Evolutionary conservation across 495 filamentous ascomycete species (phyloP), one percentile per base, ranked within the genome.

Genomic region (Barbatosphaeria neglecta): DNA sequence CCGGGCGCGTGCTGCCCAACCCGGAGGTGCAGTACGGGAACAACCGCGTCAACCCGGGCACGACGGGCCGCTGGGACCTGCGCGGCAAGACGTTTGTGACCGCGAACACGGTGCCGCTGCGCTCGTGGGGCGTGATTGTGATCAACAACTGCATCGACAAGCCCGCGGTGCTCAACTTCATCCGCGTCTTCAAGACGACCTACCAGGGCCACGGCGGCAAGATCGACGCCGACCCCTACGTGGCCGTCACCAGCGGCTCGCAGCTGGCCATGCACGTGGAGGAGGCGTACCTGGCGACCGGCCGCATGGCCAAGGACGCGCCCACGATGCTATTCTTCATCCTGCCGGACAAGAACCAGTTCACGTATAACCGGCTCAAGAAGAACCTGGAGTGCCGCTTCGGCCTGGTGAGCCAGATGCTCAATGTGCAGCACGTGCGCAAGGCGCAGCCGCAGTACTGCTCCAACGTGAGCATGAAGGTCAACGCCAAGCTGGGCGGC

Each of bases 401-500:
- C 48, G 87, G 83, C 16, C 67, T 87, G 45, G 70, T 83, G 9
- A 84, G 87, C 6, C 90, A 97, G 59, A 62, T 74, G 56, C 4
- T 95, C 6, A 81, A 84, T 52, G 61, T 66, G 11, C 54, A 50
- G 0, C 80, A 89, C 46, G 84, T 87, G 11, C 49, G 56, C 5
- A 82, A 78, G 51, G 68, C 65, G 19, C 68, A 80, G 15, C 66
- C 67, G 1, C 90, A 97, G 61, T 95, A 95, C 63, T 74, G 79
- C 49, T 90, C 84, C 2, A 96, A 96, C 55, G 84, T 95, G 22
- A 69, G 76, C 41, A 88, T 96, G 85, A 98, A 98, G 63, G 74
- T 98, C 46, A 96, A 97, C 55, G 83, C 86, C 15, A 98, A 96
- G 66, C 78, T 95, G n/a, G 92, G 92, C 27, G 92, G 92, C 15